Evolutionary conservation across 768 basidiomycete species (phyloP).

Genomic region (Psilocybe subaeruginosa): DNA sequence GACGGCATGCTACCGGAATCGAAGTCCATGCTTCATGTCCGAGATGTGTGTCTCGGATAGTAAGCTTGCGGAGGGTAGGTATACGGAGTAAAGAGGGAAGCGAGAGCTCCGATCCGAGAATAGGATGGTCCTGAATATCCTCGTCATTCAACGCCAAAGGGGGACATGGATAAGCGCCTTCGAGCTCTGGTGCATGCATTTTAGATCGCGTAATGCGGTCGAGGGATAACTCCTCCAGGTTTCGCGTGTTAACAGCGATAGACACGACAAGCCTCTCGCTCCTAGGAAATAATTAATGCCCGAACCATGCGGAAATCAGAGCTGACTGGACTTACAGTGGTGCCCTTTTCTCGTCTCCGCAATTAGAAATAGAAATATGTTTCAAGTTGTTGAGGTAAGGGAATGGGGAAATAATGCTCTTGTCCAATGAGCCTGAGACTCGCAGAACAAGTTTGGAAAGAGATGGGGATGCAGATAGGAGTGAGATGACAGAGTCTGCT

Average conservation of each 20-base stretch:
- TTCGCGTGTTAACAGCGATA: constrained; percentile 61
- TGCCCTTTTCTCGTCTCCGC: constrained; percentile 37
- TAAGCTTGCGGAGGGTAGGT: constrained; percentile 60
- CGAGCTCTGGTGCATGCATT: constrained; percentile 64
- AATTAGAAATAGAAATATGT: constrained; percentile 51
- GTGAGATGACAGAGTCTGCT: constrained; percentile 50
- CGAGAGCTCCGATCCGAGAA: constrained; percentile 57
- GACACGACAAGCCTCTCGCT: constrained; percentile 73
- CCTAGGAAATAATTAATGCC: constrained; percentile 33
- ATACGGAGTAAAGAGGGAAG: constrained; percentile 71
- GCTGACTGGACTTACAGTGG: constrained; percentile 46
- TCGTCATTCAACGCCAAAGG: constrained; percentile 66
- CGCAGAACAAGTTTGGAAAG: constrained; percentile 50
- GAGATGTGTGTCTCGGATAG: constrained; percentile 72
- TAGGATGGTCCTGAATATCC: constrained; percentile 58
- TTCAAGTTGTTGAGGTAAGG: constrained; percentile 43
- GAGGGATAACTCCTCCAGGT: constrained; percentile 58
- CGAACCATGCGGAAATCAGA: constrained; percentile 13
- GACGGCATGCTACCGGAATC: constrained; percentile 50
- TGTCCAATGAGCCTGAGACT: constrained; percentile 52
- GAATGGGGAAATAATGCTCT: constrained; percentile 53
- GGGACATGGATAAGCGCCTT: constrained; percentile 54
- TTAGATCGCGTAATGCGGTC: constrained; percentile 68
- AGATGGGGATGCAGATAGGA: constrained; percentile 53
- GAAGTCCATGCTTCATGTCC: constrained; percentile 63